Evolutionary conservation across 225 moss, liverwort and hornwort species (phyloP), one percentile per base, ranked within the genome.

Genomic region (Marchantia polymorpha): DNA sequence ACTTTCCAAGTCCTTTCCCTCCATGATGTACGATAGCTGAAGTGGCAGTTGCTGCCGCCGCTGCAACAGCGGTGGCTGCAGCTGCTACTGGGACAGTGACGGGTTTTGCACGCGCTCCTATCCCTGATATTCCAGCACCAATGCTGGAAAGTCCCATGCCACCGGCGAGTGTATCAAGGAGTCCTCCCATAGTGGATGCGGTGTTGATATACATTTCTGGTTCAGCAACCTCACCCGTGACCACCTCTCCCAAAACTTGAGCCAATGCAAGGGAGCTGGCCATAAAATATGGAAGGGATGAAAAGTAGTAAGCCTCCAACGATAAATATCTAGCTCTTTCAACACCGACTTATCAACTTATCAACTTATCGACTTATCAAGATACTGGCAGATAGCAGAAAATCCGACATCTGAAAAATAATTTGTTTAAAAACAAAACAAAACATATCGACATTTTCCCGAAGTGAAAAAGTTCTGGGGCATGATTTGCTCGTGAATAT

Each of bases 101-200:
- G 49, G 99, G 99, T 77, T 99, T 99, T 15, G 99, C 95, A 47
- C 99, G 92, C 19, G 93, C 91, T 46, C 92, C 95, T 66, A 99
- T 92, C 26, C 90, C 90, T 20, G 92, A 87, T 22, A 91, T 92
- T 11, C 91, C 92, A 4, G 91, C 89, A 16, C 89, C 91, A 53
- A 94, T 92, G 54, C 90, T 85, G 7, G 94, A 86, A 13, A 94
- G 86, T 12, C 94, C 92, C 86, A 94, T 94, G 0, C 94, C 92
- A 0, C 92, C 94, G 6, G 96, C 90, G n/a, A 97, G 70, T 51
- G 89, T 93, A 80, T 99, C 97, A 52, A 99, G 81, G 67, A 99
- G 88, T 26, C 96, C 94, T 22, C 96, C 94, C 92, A 96, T 92
- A 8, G 88, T 82, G 53, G 95, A 87, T 14, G 93, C 87, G 17